Base-by-base conservation (phyloP, 129 eudicot species). In the Flaveria brownii region DNA sequence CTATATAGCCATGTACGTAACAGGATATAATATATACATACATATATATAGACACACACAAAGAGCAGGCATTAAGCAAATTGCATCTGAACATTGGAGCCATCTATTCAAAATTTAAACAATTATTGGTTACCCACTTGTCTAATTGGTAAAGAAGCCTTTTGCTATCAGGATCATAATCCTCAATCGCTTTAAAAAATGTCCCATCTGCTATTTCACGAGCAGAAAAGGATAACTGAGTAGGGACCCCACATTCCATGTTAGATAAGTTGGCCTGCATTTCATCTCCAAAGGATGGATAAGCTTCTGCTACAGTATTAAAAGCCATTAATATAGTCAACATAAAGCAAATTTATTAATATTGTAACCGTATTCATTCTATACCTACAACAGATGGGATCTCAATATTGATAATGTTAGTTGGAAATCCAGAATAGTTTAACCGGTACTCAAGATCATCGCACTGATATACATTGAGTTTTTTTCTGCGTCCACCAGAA, bases 171-270 rank as follows among this genome's bases (percentile, higher is more conserved):
- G 96, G 88, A 76, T 93, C 98, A 79, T 84, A 93, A 77, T 87
- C 93, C 72, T 85, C 85, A 46, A 91, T 90, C 5, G 98, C 85
- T 87, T 80, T 91, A 71, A 85, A 93, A 82, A 93, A 88, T 61
- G 98, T 90, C 63, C 98, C 98, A 52, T 93, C 97, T 23, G 98
- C 80, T 42, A 91, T 80, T 87, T 93, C 97, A 73, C 92, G 96
- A 66, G 98, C 98, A 78, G 92, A 85, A 79, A 93, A 93, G 71
- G 97, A 93, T 61, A 93, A 81, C 43, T 90, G 97, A 68, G 96
- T 91, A 36, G 98, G 96, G 26, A 88, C 73, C 73, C 88, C 96
- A 50, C 95, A 91, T 81, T 91, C 98, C 91, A 87, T 82, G 55
- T 75, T 82, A 69, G 93, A 86, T 41, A 81, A 47, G 73, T 93